Percentiles rank a stretch among this genome's conserved stretches.
Conservation (phyloP, 345 rosid species). For the Sapria himalayana region DNA sequence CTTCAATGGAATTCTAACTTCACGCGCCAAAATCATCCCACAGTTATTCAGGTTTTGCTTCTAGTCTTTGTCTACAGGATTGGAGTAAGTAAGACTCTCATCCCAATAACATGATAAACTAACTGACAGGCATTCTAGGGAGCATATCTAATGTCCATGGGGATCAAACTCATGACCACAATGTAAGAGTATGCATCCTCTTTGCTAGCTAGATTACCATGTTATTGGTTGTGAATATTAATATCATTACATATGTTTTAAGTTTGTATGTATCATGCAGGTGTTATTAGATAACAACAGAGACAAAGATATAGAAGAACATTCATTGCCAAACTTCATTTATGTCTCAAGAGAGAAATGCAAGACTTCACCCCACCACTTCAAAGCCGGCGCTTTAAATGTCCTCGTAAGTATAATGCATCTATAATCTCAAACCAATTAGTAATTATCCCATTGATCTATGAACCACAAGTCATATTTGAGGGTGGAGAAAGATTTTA, state of each 20-base stretch:
- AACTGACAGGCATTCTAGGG: too few relatives aligned
- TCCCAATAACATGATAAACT: too few relatives aligned
- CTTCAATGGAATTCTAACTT: constrained; percentile 23
- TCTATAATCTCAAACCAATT: not conserved
- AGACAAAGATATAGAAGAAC: constrained; percentile 18
- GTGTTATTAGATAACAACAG: constrained; percentile 22
- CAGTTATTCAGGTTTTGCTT: constrained; percentile 33
- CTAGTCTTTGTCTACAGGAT: too few relatives aligned
- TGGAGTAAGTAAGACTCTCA: too few relatives aligned
- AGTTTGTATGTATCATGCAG: constrained; percentile 8
- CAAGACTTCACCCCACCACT: constrained; percentile 29
- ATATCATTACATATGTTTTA: not conserved
- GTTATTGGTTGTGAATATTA: not conserved
- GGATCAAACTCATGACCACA: too few relatives aligned
- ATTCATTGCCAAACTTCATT: constrained; percentile 34
- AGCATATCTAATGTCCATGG: too few relatives aligned
- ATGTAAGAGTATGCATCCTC: too few relatives aligned
- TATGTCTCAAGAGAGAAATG: constrained; percentile 50
- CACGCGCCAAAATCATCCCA: constrained; percentile 38
- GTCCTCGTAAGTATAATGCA: constrained; percentile 17
- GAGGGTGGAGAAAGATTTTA: too few relatives aligned
- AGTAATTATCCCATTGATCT: too few relatives aligned
- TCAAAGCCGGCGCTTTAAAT: constrained; percentile 80
- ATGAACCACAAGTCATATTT: too few relatives aligned
- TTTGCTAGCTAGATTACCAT: too few relatives aligned